Conservation (phyloP, 2,329 filamentous ascomycete species). For the Pochonia chlamydosporia region DNA sequence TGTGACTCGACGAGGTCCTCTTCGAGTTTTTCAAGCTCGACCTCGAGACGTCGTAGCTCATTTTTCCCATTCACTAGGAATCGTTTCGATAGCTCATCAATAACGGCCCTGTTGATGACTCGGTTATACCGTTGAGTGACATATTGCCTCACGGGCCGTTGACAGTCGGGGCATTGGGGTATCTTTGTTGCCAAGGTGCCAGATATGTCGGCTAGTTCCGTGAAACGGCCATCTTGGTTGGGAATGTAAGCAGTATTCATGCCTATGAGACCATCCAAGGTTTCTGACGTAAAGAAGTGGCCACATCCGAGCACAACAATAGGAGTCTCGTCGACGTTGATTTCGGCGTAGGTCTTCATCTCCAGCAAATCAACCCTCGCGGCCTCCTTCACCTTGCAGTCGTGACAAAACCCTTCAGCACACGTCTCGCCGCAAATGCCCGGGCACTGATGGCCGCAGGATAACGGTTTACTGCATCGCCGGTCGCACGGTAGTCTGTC, state of each 20-base stretch:
- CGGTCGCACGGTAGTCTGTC: conserved; percentile 56
- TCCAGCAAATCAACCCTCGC: conserved; percentile 50
- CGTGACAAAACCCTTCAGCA: conserved; percentile 49
- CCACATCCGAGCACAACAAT: conserved; percentile 56
- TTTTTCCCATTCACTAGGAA: conserved; percentile 36
- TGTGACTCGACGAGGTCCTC: conserved; percentile 5
- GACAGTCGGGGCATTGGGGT: conserved; percentile 49
- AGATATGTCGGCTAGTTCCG: conserved; percentile 33
- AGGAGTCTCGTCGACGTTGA: conserved; percentile 51
- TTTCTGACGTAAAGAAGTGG: conserved; percentile 54
- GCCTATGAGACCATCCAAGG: conserved; percentile 53
- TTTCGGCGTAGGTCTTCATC: conserved; percentile 45
- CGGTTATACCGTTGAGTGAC: conserved; percentile 48
- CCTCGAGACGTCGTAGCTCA: conserved; percentile 26
- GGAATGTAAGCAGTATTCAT: conserved; percentile 41
- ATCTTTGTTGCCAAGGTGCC: conserved; percentile 37
- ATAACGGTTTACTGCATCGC: conserved; percentile 46
- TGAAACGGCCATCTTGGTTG: background rate
- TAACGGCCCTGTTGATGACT: conserved; percentile 49
- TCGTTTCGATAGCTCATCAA: conserved; percentile 58
- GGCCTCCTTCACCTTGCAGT: conserved; percentile 37
- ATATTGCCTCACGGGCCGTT: conserved; percentile 49
- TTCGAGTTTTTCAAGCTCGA: conserved; percentile 19
- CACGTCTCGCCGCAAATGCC: conserved; percentile 60
- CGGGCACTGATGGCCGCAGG: conserved; percentile 57